Evolutionary conservation across 371 early-diverging fungal species (phyloP).

Genomic region (Apophysomyces sp.): DNA sequence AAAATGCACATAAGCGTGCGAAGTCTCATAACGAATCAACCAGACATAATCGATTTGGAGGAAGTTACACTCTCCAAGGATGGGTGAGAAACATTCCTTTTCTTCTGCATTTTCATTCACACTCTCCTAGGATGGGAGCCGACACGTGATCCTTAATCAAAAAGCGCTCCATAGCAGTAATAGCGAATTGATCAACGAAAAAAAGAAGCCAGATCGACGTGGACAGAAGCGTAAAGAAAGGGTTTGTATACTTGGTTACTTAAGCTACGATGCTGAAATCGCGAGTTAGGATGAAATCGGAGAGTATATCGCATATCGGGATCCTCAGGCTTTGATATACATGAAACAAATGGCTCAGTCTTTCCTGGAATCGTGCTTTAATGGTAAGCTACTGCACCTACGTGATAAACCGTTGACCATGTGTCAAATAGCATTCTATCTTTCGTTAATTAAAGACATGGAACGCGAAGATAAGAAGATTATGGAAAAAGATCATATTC

Average conservation of each 20-base stretch:
- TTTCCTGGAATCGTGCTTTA: constrained; percentile 63
- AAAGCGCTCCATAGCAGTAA: constrained; percentile 45
- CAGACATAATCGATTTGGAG: constrained; percentile 64
- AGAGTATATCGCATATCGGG: constrained; percentile 21
- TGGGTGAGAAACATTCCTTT: constrained; percentile 29
- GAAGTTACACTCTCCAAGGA: constrained; percentile 48
- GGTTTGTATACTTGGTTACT: constrained; percentile 9
- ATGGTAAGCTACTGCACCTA: constrained; percentile 46
- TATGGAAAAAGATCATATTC: constrained; percentile 45
- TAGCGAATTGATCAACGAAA: constrained; percentile 38
- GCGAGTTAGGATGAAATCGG: constrained; percentile 19
- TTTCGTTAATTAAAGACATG: constrained; percentile 60
- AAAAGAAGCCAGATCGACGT: constrained; percentile 34
- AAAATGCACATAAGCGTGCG: constrained; percentile 17
- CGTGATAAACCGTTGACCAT: too few species aligned
- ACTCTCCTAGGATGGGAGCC: constrained; percentile 36
- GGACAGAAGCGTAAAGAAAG: constrained; percentile 35
- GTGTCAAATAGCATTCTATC: constrained; percentile 49
- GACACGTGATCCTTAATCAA: constrained; percentile 36
- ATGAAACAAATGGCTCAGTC: constrained; percentile 35
- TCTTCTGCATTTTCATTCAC: not conserved
- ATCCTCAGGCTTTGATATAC: constrained; percentile 17
- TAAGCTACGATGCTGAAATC: not conserved
- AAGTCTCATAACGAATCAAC: constrained; percentile 22
- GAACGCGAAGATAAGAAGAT: constrained; percentile 59